Evolutionary conservation across 2,329 filamentous ascomycete species (phyloP), one percentile per base, ranked within the genome.

Genomic region (Cladosporium sphaerospermum): DNA sequence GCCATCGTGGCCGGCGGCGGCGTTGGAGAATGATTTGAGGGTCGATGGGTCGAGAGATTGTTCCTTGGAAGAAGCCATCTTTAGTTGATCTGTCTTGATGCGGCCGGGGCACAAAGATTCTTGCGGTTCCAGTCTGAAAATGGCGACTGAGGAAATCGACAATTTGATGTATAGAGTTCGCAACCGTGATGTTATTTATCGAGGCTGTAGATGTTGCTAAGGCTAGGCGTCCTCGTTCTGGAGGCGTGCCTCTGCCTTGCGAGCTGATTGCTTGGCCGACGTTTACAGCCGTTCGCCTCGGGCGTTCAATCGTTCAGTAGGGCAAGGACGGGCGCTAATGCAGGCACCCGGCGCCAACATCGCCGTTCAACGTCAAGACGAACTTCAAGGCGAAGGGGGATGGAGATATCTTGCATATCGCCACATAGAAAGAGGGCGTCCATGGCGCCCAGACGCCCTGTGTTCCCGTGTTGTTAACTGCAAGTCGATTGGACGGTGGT

Each of bases 1-100:
- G 59, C 93, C 93, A 61, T 95, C 91, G 73, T 95, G 89, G 71
- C 89, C 89, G 57, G 89, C 89, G 57, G 90, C 89, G 47, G 86
- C 88, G 65, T 89, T 78, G 62, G 82, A 81, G 71, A 86, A 93
- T 51, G 83, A 78, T 60, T 83, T 75, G 43, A 91, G 76, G 54
- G 84, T 81, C 53, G 80, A 75, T 52, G 76, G 74, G 58, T 80
- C 79, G 50, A 84, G 80, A 39, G 83, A 70, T 41, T 18, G 19
- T 16, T n/a, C 31, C 4, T 28, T 18, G 14, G 42, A 31, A 16
- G 42, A 33, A 45, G 42, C 19, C 41, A 44, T 44, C 14, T 14
- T 14, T 32, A 14, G 9, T n/a, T 14, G 10, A 39, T 3, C 16
- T 18, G 36, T 39, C 36, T 13, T 14, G 36, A 4, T 39, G 36